Conservation (phyloP, 306 rosid species). For the Spatholobus suberectus region DNA sequence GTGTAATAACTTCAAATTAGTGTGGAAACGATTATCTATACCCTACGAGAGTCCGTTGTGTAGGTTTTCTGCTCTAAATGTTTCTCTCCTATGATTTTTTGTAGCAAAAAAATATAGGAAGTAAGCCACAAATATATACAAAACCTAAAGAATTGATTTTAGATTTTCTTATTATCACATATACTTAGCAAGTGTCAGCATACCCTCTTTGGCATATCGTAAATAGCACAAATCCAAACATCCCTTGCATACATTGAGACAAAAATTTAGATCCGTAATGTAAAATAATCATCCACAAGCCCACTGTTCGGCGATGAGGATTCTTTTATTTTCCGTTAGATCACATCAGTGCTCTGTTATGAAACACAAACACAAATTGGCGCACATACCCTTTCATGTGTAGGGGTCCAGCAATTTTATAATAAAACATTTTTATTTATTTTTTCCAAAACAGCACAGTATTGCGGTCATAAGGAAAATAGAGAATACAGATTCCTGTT, state of each 20-base stretch:
- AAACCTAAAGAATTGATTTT: background rate
- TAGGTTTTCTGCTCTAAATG: background rate
- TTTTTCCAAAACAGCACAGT: background rate
- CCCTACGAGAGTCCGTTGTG: too few species aligned
- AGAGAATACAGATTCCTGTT: slow-evolving; percentile 11
- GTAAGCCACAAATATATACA: background rate
- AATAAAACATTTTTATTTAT: background rate
- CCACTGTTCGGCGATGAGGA: background rate
- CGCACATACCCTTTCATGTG: background rate
- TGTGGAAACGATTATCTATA: too few species aligned
- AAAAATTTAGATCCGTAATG: background rate
- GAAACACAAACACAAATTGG: background rate
- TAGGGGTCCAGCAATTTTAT: background rate
- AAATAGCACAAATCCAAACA: slow-evolving; percentile 9
- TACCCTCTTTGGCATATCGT: background rate
- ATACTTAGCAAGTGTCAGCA: background rate
- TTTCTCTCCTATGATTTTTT: background rate
- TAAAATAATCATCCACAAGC: background rate
- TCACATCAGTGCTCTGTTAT: background rate
- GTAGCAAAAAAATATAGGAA: background rate
- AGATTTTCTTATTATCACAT: background rate
- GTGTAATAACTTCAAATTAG: too few species aligned
- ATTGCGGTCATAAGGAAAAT: background rate
- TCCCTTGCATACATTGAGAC: background rate
- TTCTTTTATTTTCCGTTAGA: background rate